Percentiles rank a stretch among this genome's conserved stretches.
These are phyloP conservation scores for Tylopilus vinaceipallidus DNA, from an alignment of 768 basidiomycete species.

Conservation along the genomic window DNA sequence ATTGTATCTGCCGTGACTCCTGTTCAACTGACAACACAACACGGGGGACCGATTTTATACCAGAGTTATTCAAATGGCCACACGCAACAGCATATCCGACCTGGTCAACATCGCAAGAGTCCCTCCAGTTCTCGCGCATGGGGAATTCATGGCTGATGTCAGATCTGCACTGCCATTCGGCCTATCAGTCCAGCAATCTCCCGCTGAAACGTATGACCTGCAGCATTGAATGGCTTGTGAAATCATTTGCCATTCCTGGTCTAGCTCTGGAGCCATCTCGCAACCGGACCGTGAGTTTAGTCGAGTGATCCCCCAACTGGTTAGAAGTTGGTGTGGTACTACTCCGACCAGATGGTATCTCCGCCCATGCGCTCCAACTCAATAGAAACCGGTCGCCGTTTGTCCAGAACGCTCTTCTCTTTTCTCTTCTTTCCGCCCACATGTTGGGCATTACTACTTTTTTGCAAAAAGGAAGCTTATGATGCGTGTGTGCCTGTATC, in stretches of 20 bases:
- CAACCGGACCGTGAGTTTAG: constrained; percentile 1
- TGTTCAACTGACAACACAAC: constrained; percentile 3
- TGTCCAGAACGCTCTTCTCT: not conserved
- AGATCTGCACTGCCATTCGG: not conserved
- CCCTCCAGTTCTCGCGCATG: constrained; percentile 20
- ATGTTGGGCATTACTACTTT: not conserved
- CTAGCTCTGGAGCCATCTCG: not conserved
- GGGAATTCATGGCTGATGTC: constrained; percentile 25
- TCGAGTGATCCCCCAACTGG: not conserved
- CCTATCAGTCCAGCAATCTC: not conserved
- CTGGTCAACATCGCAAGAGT: constrained; percentile 22
- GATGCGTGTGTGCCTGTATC: not conserved
- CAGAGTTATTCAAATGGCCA: constrained; percentile 12
- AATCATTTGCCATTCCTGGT: constrained; percentile 8
- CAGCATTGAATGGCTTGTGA: constrained; percentile 7
- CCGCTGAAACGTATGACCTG: not conserved
- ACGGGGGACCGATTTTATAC: constrained; percentile 8
- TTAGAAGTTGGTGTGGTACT: not conserved
- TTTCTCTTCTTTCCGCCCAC: not conserved
- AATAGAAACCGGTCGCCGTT: constrained; percentile 2
- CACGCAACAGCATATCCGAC: constrained; percentile 14
- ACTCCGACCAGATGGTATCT: constrained; percentile 3
- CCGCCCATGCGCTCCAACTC: constrained; percentile 2
- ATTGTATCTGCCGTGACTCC: constrained; percentile 17
- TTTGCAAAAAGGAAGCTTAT: constrained; percentile 5